Conservation (phyloP, 108 stramenopile species). For the Skeletonema marinoi region DNA sequence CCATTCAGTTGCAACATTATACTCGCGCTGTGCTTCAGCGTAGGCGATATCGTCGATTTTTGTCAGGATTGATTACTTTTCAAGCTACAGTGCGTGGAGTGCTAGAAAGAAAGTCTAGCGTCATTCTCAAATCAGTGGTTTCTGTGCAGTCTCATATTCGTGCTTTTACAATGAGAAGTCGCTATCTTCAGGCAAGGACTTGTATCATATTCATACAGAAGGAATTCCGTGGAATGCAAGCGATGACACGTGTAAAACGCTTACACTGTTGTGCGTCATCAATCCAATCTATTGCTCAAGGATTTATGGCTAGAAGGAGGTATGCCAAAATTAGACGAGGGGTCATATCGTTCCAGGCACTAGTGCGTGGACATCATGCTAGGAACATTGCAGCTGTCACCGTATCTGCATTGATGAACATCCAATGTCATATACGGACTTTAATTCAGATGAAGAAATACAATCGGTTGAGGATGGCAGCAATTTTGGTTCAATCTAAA, state of each 20-base stretch:
- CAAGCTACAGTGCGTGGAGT: slow-evolving; percentile 17
- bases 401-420: background rate
- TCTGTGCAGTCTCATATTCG: background rate
- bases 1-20: slow-evolving; percentile 2
- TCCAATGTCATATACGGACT: slow-evolving; percentile 5
- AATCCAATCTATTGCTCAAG: slow-evolving; percentile 55
- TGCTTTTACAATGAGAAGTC: background rate
- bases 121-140: background rate
- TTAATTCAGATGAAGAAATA: slow-evolving; percentile 1
- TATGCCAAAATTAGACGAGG: background rate
- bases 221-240: background rate
- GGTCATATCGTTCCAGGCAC: slow-evolving; percentile 6
- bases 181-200: background rate
- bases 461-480: background rate
- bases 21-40: background rate
- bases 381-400: background rate
- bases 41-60: slow-evolving; percentile 1
- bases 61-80: slow-evolving; percentile 1
- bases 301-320: slow-evolving; percentile 49
- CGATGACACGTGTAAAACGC: background rate
- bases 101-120: background rate
- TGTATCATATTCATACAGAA: background rate
- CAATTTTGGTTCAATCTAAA: background rate
- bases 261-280: background rate
- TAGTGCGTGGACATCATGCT: slow-evolving; percentile 7